Conservation (phyloP, 768 basidiomycete genomes). For the Daedalea quercina region DNA sequence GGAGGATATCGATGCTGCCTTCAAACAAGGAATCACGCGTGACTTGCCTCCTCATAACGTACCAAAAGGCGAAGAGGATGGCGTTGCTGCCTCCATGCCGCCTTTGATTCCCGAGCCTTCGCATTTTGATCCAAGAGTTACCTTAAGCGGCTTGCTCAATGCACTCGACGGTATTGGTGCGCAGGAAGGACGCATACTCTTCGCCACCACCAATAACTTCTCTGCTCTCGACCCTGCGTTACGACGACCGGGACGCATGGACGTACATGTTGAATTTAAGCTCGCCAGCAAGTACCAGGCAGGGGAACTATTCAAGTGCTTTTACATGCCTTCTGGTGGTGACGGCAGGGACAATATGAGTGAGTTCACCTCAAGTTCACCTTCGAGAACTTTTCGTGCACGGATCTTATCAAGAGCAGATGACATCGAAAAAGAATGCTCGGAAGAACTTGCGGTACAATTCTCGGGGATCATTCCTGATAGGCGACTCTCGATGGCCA, state of each 20-base stretch:
- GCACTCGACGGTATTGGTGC: constrained; percentile 77
- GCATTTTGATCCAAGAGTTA: constrained; percentile 29
- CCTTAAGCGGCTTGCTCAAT: constrained; percentile 69
- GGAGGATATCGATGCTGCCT: constrained; percentile 82
- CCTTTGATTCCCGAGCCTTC: neutral
- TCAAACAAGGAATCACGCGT: constrained; percentile 26
- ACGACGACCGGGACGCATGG: constrained; percentile 74
- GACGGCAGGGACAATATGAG: too few relatives aligned
- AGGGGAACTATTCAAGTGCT: constrained; percentile 55
- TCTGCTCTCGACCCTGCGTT: constrained; percentile 65
- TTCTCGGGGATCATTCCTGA: constrained; percentile 49
- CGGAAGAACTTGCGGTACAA: constrained; percentile 41
- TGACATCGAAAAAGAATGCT: constrained; percentile 9
- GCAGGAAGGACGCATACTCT: constrained; percentile 76
- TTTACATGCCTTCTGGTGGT: constrained; percentile 33
- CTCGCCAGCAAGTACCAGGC: constrained; percentile 69
- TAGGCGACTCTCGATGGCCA: constrained; percentile 29
- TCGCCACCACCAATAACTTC: constrained; percentile 77
- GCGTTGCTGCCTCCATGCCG: neutral
- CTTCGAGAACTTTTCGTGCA: too few relatives aligned
- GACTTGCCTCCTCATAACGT: constrained; percentile 8
- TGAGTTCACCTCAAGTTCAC: too few relatives aligned
- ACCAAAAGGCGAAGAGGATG: constrained; percentile 1
- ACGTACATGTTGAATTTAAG: constrained; percentile 71
- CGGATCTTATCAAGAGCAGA: too few relatives aligned